Evolutionary conservation across 192 early-diverging fungal genomes (phyloP), one percentile per base, ranked within the genome.

Genomic region (Podochytrium sp.): DNA sequence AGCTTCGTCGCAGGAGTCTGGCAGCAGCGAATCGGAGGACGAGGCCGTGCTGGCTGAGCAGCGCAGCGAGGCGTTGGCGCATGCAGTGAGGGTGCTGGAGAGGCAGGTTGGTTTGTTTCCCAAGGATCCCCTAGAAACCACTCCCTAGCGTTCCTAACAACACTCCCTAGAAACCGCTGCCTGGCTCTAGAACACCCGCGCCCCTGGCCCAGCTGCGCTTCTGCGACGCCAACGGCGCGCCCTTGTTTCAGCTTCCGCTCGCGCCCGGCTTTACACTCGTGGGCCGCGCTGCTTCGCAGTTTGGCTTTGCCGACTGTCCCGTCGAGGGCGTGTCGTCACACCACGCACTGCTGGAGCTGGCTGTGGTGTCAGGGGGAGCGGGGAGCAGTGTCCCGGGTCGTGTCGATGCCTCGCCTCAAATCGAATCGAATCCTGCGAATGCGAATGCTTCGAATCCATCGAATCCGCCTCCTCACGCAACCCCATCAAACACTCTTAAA

Each of bases 311-410:
- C 7, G 52, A n/a, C n/a, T 23, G 20, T 25, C 12, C 52, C 16
- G 20, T 27, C 52, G 52, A 55, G 23, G 59, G 59, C 38, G 59
- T 61, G 18, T 61, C 59, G 59, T 5, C 59, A 18, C 10, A 10
- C 6, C 59, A 61, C 59, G 59, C 59, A 27, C 59, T 61, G 23
- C n/a, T 61, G 7, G 59, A 61, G 34, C 30, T 61, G n/a, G n/a
- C 23, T 35, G n/a, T 20, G 6, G n/a, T 61, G 6, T 61, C 59
- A 35, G 38, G 12, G 43, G 43, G 20, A 20, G 10, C 43, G 43
- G 20, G n/a, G n/a, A n/a, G n/a, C n/a, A n/a, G n/a, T n/a, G n/a
- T n/a, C n/a, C n/a, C n/a, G n/a, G n/a, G n/a, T n/a, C n/a, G n/a
- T n/a, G n/a, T n/a, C n/a, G n/a, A n/a, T n/a, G n/a, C n/a, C n/a